Base-by-base conservation (phyloP, 768 basidiomycete genomes). In the Collybiopsis luxurians region DNA sequence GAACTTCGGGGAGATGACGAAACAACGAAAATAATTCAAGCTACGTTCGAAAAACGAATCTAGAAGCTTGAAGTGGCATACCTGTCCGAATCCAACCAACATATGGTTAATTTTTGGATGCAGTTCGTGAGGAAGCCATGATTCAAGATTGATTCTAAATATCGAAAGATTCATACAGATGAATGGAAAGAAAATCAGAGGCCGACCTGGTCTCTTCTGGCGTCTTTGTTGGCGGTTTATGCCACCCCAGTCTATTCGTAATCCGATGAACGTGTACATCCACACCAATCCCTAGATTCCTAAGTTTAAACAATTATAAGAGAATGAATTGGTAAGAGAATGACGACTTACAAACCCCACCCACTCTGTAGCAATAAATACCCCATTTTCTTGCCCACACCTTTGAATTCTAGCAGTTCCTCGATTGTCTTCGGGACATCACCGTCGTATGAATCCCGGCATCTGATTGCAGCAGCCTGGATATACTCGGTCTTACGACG, bases 301-400 rank as follows among this genome's bases (percentile, higher is more conserved):
- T 93, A 65, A 5, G 50, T n/a, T 50, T 7, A 34, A 47, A n/a
- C 28, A 24, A n/a, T n/a, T n/a, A n/a, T 39, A 44, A 52, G 39
- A 49, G 31, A 15, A 28, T n/a, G n/a, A n/a, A n/a, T n/a, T n/a
- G n/a, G n/a, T n/a, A n/a, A n/a, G n/a, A n/a, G n/a, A n/a, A n/a
- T n/a, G n/a, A n/a, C 13, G 23, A 66, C 86, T 55, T 64, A 91
- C 89, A 92, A 59, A 60, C 89, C 80, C 92, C 92, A 96, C 1
- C 92, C 93, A 26, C 82, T 81, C 61, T 94, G 93, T 2, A 96
- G 76, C 1, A 85, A 75, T 34, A 97, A 69, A 71, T 92, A 96
- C 0, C 92, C 92, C 94, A 98, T 97, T 70, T 99, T 98, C 0
- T 95, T 96, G 0, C 96, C 96, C 0, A 98, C 95, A 0, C 96